Evolutionary conservation across 805 yeast species (phyloP).

Genomic region (Millerozyma acaciae): DNA sequence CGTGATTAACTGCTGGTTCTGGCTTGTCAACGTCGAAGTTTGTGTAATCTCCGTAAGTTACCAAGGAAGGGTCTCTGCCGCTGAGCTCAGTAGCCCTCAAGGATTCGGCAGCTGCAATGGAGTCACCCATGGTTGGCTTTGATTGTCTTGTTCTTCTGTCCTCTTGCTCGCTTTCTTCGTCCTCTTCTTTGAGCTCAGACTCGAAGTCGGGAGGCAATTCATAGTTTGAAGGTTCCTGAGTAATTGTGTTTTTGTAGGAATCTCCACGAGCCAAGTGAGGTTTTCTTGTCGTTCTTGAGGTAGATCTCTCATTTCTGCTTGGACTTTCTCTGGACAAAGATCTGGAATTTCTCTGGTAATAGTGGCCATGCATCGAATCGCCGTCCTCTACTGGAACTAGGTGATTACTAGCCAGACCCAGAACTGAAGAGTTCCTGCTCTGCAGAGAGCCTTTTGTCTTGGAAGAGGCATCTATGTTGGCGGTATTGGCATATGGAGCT

Average conservation of each 20-base stretch:
- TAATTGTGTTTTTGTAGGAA: constrained; percentile 59
- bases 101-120: constrained; percentile 42
- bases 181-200: constrained; percentile 17
- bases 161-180: constrained; percentile 21
- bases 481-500: neutral
- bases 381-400: constrained; percentile 1
- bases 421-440: neutral
- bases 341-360: constrained; percentile 27
- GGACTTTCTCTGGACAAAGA: constrained; percentile 30
- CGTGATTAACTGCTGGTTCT: constrained; percentile 9
- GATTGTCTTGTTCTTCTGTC: constrained; percentile 39
- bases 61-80: constrained; percentile 34
- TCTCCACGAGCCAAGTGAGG: constrained; percentile 80
- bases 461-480: neutral
- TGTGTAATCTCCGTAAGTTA: constrained; percentile 45
- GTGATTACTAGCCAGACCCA: too few relatives aligned
- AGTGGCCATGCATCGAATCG: constrained; percentile 30
- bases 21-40: constrained; percentile 41
- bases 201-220: constrained; percentile 39
- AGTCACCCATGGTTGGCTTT: constrained; percentile 42
- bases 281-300: constrained; percentile 21
- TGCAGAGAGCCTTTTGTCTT: neutral
- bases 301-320: constrained; percentile 17
- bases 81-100: constrained; percentile 12
- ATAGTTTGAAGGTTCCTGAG: constrained; percentile 41